A percentile compares a stretch with the other conserved stretches of the same genome.
Conservation (phyloP, 2,329 filamentous ascomycete genomes). For the Myriosclerotinia curreyana region DNA sequence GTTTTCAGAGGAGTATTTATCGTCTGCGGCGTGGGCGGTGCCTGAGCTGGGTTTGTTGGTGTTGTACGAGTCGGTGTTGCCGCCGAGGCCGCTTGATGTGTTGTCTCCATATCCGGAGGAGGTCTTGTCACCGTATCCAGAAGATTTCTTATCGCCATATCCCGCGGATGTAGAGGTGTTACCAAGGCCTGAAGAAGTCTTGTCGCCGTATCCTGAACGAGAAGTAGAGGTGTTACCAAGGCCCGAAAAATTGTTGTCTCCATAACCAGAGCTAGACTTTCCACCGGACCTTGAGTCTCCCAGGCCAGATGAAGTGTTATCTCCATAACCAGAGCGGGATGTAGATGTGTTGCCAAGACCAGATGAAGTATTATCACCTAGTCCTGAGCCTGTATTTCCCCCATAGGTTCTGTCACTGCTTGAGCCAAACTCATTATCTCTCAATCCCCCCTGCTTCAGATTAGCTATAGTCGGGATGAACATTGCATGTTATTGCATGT, state of each 20-base stretch:
- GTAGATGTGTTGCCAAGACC: constrained; percentile 19
- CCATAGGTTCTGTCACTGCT: constrained; percentile 22
- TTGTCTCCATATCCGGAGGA: constrained; percentile 5
- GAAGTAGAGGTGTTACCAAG: background rate
- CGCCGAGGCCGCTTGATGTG: constrained; percentile 17
- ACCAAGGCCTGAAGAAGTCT: constrained; percentile 1
- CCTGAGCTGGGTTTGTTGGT: constrained; percentile 18
- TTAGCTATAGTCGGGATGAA: constrained; percentile 13
- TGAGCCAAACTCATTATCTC: constrained; percentile 23
- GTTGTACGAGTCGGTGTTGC: constrained; percentile 25
- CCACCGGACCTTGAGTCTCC: background rate
- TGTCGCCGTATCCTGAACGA: background rate
- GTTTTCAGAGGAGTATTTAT: constrained; percentile 23
- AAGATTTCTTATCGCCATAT: constrained; percentile 2
- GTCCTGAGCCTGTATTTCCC: constrained; percentile 28
- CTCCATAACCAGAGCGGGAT: constrained; percentile 26
- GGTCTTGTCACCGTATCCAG: constrained; percentile 14
- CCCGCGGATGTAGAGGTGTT: background rate
- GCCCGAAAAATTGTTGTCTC: background rate
- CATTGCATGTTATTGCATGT: too few relatives aligned
- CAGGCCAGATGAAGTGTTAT: constrained; percentile 20
- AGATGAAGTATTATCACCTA: constrained; percentile 2
- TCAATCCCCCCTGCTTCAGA: constrained; percentile 34
- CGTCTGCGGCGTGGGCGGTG: constrained; percentile 27
- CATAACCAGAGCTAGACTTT: constrained; percentile 5